phyloP scores from a whole-genome alignment of 2,329 filamentous ascomycete genomes.

The Exophiala mesophila region DNA sequence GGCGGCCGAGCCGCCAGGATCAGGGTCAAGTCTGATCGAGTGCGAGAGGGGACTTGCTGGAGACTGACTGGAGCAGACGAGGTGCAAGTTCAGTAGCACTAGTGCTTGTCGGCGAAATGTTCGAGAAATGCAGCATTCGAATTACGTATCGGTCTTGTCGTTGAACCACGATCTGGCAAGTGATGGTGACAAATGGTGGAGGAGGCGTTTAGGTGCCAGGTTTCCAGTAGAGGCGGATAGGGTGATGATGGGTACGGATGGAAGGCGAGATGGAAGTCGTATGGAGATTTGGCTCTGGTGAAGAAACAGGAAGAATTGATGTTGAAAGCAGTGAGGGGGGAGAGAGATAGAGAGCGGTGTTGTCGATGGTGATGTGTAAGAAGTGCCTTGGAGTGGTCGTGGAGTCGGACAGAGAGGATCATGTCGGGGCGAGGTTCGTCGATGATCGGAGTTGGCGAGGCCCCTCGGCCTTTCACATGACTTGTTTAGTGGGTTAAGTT shows the following conservation, averaged over 20 bases:
- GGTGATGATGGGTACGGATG: background rate
- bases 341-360: too few relatives aligned
- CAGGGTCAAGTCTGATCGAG: constrained; percentile 13
- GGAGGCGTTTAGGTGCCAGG: background rate
- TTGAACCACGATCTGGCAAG: background rate
- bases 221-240: too few relatives aligned
- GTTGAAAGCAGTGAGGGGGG: too few relatives aligned
- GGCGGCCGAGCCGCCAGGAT: constrained; percentile 43
- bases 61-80: constrained; percentile 1
- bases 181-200: constrained; percentile 1
- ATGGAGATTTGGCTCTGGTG: background rate
- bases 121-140: constrained; percentile 4
- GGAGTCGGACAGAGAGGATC: background rate
- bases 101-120: background rate
- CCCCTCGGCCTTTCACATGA: too few relatives aligned
- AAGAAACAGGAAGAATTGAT: background rate
- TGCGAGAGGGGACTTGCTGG: background rate
- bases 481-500: too few relatives aligned
- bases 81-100: background rate
- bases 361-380: background rate
- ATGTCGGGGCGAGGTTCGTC: background rate
- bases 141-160: background rate
- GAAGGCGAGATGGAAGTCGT: background rate
- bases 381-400: background rate
- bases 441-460: background rate